Percentiles rank a stretch among this genome's conserved stretches.
These are phyloP conservation scores for Suillus weaverae DNA, from an alignment of 768 basidiomycete species.

Conservation along the genomic window DNA sequence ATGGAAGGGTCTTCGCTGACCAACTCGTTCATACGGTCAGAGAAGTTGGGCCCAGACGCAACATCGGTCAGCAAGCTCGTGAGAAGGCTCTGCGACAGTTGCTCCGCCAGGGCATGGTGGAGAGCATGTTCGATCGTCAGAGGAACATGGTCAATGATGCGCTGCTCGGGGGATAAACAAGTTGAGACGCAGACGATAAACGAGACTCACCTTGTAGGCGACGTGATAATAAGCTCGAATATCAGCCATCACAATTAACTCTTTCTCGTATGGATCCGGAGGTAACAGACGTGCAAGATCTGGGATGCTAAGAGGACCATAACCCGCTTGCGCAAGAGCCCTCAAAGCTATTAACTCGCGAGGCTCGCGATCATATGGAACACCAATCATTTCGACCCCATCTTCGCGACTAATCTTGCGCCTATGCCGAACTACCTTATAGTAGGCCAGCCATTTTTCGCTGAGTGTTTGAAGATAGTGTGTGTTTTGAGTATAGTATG, in stretches of 20 bases:
- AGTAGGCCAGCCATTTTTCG: conserved; percentile 17
- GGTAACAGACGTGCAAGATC: conserved; percentile 23
- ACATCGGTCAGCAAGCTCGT: conserved; percentile 29
- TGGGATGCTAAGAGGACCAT: no score
- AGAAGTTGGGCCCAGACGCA: conserved; percentile 13
- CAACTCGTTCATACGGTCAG: conserved; percentile 38
- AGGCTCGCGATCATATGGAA: no score
- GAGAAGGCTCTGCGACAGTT: conserved; percentile 38
- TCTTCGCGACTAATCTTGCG: no score
- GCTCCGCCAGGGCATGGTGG: conserved; percentile 38
- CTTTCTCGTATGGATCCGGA: conserved; percentile 33
- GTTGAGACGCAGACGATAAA: conserved; percentile 2
- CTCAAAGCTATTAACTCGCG: conserved; percentile 23
- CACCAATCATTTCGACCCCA: no score
- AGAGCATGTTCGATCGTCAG: conserved; percentile 48
- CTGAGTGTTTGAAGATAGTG: conserved; percentile 14
- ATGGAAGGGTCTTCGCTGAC: conserved; percentile 47
- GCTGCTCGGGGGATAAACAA: conserved; percentile 33
- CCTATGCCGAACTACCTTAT: conserved; percentile 20
- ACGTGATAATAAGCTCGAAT: conserved; percentile 52
- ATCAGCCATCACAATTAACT: conserved; percentile 46
- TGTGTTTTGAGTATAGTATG: conserved; percentile 36
- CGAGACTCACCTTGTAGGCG: conserved; percentile 42
- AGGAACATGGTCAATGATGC: conserved; percentile 56
- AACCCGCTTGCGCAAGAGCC: conserved; percentile 31